Conservation (phyloP, 2,329 filamentous ascomycete species). For the Xylaria sp. region DNA sequence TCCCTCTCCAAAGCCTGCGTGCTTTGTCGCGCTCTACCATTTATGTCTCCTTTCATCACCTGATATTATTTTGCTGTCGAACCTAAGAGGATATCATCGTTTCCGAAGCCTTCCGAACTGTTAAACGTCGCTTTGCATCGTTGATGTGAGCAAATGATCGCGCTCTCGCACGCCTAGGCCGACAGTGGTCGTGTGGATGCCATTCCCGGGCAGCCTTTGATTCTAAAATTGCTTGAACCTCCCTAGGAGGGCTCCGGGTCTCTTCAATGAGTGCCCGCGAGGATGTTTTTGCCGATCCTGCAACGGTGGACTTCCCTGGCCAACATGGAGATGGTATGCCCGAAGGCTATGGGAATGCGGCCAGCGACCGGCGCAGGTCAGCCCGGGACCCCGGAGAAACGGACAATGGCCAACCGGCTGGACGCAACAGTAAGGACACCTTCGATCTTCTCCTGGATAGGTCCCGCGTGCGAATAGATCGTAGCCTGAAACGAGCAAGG, state of each 20-base stretch:
- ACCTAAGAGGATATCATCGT: neutral
- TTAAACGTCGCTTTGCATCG: neutral
- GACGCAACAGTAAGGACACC: neutral
- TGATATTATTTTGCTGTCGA: conserved; percentile 2
- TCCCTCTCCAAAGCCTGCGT: conserved; percentile 1
- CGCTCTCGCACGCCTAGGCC: neutral
- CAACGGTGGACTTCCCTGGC: neutral
- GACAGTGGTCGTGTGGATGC: neutral
- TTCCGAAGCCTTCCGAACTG: neutral
- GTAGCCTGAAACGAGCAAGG: conserved; percentile 25
- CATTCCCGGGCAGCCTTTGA: neutral
- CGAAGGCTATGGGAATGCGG: conserved; percentile 6
- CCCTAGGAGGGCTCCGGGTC: neutral
- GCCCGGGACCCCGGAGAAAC: neutral
- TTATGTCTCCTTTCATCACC: neutral
- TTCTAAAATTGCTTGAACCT: neutral
- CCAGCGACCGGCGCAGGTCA: neutral
- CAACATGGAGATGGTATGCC: conserved; percentile 15
- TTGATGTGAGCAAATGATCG: conserved; percentile 14
- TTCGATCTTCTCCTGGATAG: conserved; percentile 11
- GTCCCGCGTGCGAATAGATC: conserved; percentile 14
- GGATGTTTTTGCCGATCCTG: conserved; percentile 9
- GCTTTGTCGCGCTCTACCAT: neutral
- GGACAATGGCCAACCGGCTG: neutral
- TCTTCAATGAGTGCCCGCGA: conserved; percentile 27